Percentiles rank a stretch among this genome's conserved stretches.
These are phyloP conservation scores for Pseudogymnoascus sp. DNA, from an alignment of 2,329 filamentous ascomycete species.

Conservation along the genomic window DNA sequence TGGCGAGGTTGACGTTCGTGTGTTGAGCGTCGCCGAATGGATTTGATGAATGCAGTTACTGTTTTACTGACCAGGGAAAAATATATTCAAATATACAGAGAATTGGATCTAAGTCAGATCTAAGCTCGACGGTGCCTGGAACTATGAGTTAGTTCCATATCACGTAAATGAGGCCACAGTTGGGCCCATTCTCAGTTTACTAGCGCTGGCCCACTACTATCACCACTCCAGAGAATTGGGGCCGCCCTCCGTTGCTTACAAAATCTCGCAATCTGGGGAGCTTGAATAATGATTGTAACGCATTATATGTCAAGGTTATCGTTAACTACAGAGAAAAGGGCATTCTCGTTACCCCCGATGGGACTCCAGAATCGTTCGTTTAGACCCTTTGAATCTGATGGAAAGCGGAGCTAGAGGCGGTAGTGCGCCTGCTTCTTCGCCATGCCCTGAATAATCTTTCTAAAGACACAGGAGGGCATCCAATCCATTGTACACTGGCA, in stretches of 20 bases:
- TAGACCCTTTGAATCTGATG: neutral
- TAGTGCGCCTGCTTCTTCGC: neutral
- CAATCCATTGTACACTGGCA: neutral
- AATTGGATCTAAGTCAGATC: neutral
- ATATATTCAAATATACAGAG: neutral
- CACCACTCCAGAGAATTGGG: neutral
- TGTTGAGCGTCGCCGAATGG: neutral
- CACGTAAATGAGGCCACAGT: neutral
- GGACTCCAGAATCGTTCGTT: neutral
- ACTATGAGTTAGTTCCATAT: neutral
- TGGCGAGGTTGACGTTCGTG: neutral
- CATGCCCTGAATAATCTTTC: neutral
- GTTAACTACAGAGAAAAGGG: too few relatives aligned
- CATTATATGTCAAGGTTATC: neutral
- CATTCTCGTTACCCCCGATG: neutral
- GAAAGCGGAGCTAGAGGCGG: neutral
- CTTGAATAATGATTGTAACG: neutral
- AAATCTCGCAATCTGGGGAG: neutral
- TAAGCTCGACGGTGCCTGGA: neutral
- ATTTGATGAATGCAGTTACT: neutral
- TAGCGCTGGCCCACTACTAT: neutral
- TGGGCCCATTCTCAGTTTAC: slow-evolving; percentile 9
- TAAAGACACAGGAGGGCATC: neutral
- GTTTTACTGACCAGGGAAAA: neutral
- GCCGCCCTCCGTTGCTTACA: neutral